Conservation (phyloP, 306 rosid genomes). For the Casuarina equisetifolia region DNA sequence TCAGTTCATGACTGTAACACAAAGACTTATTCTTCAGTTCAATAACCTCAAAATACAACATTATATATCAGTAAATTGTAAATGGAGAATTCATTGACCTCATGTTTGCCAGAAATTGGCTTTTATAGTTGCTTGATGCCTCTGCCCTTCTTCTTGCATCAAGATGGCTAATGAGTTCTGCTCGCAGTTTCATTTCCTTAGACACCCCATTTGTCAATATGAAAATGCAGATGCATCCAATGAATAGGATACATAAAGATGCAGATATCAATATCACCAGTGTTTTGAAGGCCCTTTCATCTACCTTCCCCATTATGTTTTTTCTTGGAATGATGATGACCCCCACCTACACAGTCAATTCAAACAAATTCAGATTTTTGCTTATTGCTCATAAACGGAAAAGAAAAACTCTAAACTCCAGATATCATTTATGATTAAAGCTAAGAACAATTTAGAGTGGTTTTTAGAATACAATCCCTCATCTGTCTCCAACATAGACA, state of each 20-base stretch:
- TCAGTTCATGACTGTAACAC: slow-evolving; percentile 79
- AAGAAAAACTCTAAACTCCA: neutral
- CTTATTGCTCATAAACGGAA: slow-evolving; percentile 9
- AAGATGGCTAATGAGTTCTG: slow-evolving; percentile 86
- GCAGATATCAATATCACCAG: slow-evolving; percentile 92
- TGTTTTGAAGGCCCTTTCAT: slow-evolving; percentile 91
- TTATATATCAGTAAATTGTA: neutral
- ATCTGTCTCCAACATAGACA: slow-evolving; percentile 4
- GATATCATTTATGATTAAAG: neutral
- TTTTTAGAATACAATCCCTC: neutral
- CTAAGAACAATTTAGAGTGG: neutral
- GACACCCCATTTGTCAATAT: slow-evolving; percentile 97
- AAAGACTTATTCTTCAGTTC: slow-evolving; percentile 6
- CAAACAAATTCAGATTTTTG: slow-evolving; percentile 18
- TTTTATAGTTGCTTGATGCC: slow-evolving; percentile 95
- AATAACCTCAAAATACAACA: neutral
- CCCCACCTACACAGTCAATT: slow-evolving; percentile 75
- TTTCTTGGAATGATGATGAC: slow-evolving; percentile 91
- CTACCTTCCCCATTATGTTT: slow-evolving; percentile 96
- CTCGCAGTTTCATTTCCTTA: slow-evolving; percentile 97
- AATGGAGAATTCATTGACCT: slow-evolving; percentile 49
- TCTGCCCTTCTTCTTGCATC: slow-evolving; percentile 99
- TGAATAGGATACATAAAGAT: slow-evolving; percentile 77
- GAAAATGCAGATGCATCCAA: slow-evolving; percentile 91
- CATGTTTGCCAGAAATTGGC: slow-evolving; percentile 98